phyloP scores from a whole-genome alignment of 1,139 yeast species.

The Kodamaea alishanica region DNA sequence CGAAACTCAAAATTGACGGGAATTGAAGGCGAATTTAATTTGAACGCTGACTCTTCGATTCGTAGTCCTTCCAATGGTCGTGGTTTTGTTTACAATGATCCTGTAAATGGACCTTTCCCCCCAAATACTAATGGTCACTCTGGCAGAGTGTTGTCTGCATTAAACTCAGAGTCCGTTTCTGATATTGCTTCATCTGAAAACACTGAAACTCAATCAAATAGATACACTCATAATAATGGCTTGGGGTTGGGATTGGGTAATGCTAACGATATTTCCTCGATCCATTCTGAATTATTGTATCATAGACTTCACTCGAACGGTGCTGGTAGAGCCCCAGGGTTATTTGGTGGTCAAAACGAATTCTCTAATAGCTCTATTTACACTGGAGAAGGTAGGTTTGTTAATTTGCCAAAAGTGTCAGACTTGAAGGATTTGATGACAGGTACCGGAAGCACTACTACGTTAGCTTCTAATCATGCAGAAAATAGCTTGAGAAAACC shows the following conservation, averaged over 20 bases:
- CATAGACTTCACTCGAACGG: conserved; percentile 12
- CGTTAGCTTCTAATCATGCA: not conserved
- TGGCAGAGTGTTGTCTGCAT: conserved; percentile 3
- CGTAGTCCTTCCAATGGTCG: conserved; percentile 1
- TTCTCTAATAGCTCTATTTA: conserved; percentile 22
- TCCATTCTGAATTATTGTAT: conserved; percentile 35
- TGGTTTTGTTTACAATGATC: not conserved
- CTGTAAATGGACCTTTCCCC: not conserved
- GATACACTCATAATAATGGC: conserved; percentile 12
- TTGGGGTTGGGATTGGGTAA: conserved; percentile 38
- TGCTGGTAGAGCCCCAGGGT: conserved; percentile 2
- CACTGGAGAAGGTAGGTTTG: conserved; percentile 9
- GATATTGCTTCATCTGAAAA: conserved; percentile 7
- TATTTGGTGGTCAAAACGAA: conserved; percentile 8
- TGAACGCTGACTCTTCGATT: not conserved
- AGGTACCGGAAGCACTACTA: conserved; percentile 14
- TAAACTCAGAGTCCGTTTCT: conserved; percentile 3
- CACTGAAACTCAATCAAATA: conserved; percentile 6
- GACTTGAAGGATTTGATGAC: conserved; percentile 43
- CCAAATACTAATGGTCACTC: conserved; percentile 2
- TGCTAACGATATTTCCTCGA: conserved; percentile 41
- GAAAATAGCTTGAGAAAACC: conserved; percentile 8
- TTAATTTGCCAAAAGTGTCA: conserved; percentile 39
- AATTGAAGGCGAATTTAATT: not conserved
- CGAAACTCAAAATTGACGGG: conserved; percentile 4